Conservation (phyloP, 352 stramenopile genomes). For the Aphanomyces invadans region DNA sequence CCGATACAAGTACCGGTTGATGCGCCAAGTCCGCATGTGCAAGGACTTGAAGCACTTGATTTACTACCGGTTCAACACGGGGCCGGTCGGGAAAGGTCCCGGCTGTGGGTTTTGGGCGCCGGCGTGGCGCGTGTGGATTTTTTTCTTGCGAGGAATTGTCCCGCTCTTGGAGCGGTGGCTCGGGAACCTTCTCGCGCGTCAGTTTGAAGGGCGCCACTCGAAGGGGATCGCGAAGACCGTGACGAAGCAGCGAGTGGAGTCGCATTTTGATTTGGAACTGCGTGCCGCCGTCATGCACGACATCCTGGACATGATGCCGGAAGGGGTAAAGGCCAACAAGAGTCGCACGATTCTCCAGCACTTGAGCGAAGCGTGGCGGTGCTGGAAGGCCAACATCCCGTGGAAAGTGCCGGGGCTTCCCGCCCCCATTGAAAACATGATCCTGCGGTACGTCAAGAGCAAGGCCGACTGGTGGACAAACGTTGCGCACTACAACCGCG, state of each 20-base stretch:
- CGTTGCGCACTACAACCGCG: constrained; percentile 99
- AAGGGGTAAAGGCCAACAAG: constrained; percentile 99
- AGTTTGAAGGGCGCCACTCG: constrained; percentile 99
- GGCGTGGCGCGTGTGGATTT: constrained; percentile 99
- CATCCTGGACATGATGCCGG: constrained; percentile 99
- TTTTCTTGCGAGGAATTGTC: constrained; percentile 99
- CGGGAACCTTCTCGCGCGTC: constrained; percentile 96
- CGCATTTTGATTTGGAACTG: constrained; percentile 99
- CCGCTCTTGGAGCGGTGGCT: constrained; percentile 98
- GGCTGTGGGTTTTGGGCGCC: constrained; percentile 99
- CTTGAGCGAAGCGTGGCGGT: constrained; percentile 97
- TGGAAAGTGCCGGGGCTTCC: constrained; percentile 99
- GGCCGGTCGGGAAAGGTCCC: constrained; percentile 97
- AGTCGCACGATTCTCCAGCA: constrained; percentile 97
- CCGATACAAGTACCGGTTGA: constrained; percentile 98
- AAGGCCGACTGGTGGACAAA: constrained; percentile 99
- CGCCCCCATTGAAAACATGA: constrained; percentile 99
- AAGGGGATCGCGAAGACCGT: constrained; percentile 99
- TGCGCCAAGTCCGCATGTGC: constrained; percentile 97
- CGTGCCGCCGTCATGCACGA: constrained; percentile 99
- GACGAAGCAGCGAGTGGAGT: constrained; percentile 99
- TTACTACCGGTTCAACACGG: constrained; percentile 99
- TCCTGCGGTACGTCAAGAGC: constrained; percentile 99
- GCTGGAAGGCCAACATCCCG: constrained; percentile 99
- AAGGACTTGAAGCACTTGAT: constrained; percentile 99